phyloP scores from a whole-genome alignment of 2,329 filamentous ascomycete genomes.

The Aspergillus arachidicola region DNA sequence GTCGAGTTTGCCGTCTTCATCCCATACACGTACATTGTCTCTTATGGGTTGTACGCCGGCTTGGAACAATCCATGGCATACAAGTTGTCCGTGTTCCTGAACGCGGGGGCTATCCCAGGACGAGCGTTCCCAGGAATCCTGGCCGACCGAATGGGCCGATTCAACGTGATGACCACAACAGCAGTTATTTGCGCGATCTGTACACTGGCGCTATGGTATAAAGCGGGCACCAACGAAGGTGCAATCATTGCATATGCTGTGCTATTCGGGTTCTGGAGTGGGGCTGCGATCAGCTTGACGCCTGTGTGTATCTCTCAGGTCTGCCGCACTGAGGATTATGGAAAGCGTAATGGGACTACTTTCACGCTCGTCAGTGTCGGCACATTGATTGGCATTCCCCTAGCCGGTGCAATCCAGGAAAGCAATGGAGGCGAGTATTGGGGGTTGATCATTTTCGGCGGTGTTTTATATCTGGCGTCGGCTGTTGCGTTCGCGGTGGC shows the following conservation, averaged over 20 bases:
- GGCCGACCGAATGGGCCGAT: constrained; percentile 37
- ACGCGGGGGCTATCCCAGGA: constrained; percentile 35
- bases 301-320: constrained; percentile 36
- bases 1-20: constrained; percentile 42
- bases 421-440: constrained; percentile 9
- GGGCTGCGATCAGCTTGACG: constrained; percentile 31
- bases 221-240: constrained; percentile 10
- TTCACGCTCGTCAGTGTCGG: constrained; percentile 26
- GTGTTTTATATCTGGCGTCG: constrained; percentile 28
- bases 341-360: constrained; percentile 27
- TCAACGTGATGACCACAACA: constrained; percentile 35
- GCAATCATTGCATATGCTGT: constrained; percentile 22
- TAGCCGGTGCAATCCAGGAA: constrained; percentile 26
- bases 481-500: constrained; percentile 27
- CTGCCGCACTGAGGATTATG: constrained; percentile 30
- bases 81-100: constrained; percentile 35
- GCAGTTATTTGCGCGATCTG: constrained; percentile 21
- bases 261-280: constrained; percentile 28
- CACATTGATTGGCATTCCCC: constrained; percentile 26
- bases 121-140: constrained; percentile 36
- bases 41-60: constrained; percentile 31
- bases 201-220: constrained; percentile 27
- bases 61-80: constrained; percentile 31
- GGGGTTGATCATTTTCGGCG: constrained; percentile 26
- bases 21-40: constrained; percentile 38